A percentile compares a stretch with the other conserved stretches of the same genome.
Evolutionary conservation across 139 green algal genomes (phyloP).

Genomic region (Picochlorum sp.): DNA sequence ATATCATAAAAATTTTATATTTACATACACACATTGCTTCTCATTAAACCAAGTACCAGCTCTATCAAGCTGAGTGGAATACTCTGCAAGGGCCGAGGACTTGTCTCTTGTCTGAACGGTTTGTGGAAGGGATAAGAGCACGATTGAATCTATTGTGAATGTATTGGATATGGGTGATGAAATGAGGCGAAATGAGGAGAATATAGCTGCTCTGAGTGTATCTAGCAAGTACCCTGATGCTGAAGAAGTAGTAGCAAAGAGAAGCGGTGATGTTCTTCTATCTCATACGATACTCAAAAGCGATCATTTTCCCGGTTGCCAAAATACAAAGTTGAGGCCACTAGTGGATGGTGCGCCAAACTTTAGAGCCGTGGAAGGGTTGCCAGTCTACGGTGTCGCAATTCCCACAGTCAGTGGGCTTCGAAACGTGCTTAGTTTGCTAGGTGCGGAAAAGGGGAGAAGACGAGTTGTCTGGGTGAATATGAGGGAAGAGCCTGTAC

Average conservation of each 20-base stretch:
- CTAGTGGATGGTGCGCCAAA: conserved; percentile 88
- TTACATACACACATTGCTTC: too few relatives aligned
- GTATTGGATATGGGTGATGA: too few relatives aligned
- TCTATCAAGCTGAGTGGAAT: too few relatives aligned
- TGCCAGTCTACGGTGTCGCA: conserved; percentile 88
- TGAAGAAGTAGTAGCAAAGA: conserved; percentile 49
- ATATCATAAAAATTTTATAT: too few relatives aligned
- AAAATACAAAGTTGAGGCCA: conserved; percentile 82
- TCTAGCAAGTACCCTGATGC: background rate
- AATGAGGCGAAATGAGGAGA: too few relatives aligned
- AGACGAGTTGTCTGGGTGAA: conserved; percentile 84
- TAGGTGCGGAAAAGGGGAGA: conserved; percentile 42
- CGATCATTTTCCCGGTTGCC: conserved; percentile 81
- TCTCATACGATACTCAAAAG: conserved; percentile 84
- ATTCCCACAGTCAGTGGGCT: conserved; percentile 82
- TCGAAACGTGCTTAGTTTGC: conserved; percentile 58
- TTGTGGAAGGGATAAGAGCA: too few relatives aligned
- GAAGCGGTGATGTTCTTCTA: conserved; percentile 65
- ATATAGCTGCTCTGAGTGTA: too few relatives aligned
- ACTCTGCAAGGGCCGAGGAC: too few relatives aligned
- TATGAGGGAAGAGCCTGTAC: conserved; percentile 87
- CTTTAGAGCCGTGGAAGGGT: conserved; percentile 67
- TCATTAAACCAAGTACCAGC: too few relatives aligned
- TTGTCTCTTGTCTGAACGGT: too few relatives aligned
- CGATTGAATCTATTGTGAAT: too few relatives aligned